phyloP scores from a whole-genome alignment of 192 early-diverging fungal genomes.

The Irineochytrium annulatum region DNA sequence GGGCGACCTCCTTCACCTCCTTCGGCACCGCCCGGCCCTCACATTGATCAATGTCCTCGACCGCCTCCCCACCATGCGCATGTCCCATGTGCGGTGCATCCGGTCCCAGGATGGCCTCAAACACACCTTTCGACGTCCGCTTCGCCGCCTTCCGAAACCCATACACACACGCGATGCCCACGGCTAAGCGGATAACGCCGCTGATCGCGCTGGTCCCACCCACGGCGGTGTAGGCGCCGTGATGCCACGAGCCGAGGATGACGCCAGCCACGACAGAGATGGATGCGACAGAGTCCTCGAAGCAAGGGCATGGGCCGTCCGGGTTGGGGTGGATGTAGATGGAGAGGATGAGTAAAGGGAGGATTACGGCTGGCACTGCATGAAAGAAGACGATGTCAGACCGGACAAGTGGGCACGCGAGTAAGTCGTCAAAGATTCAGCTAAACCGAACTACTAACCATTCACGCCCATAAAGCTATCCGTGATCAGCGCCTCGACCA shows the following conservation, averaged over 20 bases:
- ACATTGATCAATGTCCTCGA: too few relatives aligned
- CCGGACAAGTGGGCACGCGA: neutral
- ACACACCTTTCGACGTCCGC: neutral
- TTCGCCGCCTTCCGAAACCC: neutral
- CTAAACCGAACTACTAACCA: neutral
- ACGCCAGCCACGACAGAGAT: constrained; percentile 60
- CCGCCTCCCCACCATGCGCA: neutral
- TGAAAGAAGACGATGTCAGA: constrained; percentile 1
- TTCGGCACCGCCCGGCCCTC: too few relatives aligned
- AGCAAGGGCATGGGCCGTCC: constrained; percentile 69
- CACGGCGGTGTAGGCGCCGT: neutral
- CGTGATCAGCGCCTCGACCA: constrained; percentile 28
- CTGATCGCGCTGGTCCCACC: neutral
- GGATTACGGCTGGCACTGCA: neutral
- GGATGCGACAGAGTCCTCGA: constrained; percentile 68
- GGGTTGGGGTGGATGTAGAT: constrained; percentile 53
- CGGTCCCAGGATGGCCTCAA: constrained; percentile 3
- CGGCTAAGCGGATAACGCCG: neutral
- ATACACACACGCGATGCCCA: neutral
- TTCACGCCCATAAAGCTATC: constrained; percentile 35
- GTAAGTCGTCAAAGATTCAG: neutral
- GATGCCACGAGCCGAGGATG: constrained; percentile 52
- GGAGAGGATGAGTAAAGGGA: constrained; percentile 13
- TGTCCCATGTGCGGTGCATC: neutral
- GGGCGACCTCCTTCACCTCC: neutral